Evolutionary conservation across 305 asterid species (phyloP), one percentile per base, ranked within the genome.

Genomic region (Solanum aculeatissimum): DNA sequence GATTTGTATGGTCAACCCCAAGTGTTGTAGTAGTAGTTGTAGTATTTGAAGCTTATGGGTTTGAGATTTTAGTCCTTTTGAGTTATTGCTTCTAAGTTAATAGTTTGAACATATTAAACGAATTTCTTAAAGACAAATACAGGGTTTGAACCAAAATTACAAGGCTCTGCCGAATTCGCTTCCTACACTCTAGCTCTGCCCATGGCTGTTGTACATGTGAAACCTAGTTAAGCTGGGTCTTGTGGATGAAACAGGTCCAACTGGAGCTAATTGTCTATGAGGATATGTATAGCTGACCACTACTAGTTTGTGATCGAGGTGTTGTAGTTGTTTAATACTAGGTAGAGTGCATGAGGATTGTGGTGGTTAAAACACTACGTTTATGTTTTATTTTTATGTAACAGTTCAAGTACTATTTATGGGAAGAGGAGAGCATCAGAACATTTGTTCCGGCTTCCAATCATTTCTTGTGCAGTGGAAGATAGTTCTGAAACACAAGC

Each of bases 401-500:
- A 84, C 90, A 93, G 98, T 89, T 83, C 88, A 85, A 70, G 89
- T 84, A 68, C 89, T 86, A 89, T 83, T 87, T 83, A 84, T 81
- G 85, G 85, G 68, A 81, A 85, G 85, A 85, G 83, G 66, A 87
- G 77, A 84, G 81, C 85, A 58, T 72, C 74, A 63, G 87, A 78
- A 79, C 88, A 84, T 84, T 78, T 84, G 71, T 66, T 81, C 85
- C 54, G 85, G 72, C 82, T 82, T 85, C 92, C 94, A 5, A 81
- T 83, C 85, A 66, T 93, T 86, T 89, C 90, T 38, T 93, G 95
- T 88, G 85, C 84, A 85, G 85, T 85, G 84, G 94, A 86, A 88
- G 93, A 91, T 84, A 63, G 45, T 84, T 72, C 87, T 83, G 95
- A 87, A 84, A 86, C 85, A 45, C 77, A 45, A 62, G 81, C 87